Evolutionary conservation across 2,329 filamentous ascomycete species (phyloP).

Genomic region (Verticillium longisporum): DNA sequence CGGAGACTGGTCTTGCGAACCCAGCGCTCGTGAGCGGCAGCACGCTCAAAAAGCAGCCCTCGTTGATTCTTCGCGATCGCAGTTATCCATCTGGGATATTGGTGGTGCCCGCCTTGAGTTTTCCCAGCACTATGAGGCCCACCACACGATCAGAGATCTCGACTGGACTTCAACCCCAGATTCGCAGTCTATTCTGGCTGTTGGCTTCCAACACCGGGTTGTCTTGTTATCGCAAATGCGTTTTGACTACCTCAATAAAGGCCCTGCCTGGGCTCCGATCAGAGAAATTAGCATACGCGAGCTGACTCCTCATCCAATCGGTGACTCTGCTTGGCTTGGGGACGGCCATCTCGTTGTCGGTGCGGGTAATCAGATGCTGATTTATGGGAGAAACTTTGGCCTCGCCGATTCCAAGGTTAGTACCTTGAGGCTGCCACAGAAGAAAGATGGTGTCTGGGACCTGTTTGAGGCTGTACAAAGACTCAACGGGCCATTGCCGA

Average conservation of each 20-base stretch:
- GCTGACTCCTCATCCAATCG: conserved; percentile 82
- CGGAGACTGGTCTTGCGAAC: conserved; percentile 68
- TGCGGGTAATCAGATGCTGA: conserved; percentile 83
- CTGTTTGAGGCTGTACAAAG: conserved; percentile 77
- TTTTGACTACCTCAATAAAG: conserved; percentile 84
- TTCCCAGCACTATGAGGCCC: conserved; percentile 63
- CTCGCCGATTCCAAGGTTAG: conserved; percentile 55
- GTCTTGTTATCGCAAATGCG: conserved; percentile 79
- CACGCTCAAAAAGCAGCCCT: conserved; percentile 77
- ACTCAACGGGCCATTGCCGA: conserved; percentile 78
- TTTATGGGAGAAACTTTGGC: conserved; percentile 71
- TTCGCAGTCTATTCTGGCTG: conserved; percentile 79
- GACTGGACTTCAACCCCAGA: conserved; percentile 94
- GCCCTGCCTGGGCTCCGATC: conserved; percentile 83
- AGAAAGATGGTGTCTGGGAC: conserved; percentile 50
- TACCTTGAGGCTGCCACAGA: conserved; percentile 38
- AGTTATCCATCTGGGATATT: conserved; percentile 87
- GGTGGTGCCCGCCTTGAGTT: conserved; percentile 76
- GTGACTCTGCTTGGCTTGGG: conserved; percentile 85
- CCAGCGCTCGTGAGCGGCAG: conserved; percentile 79
- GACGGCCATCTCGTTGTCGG: conserved; percentile 82
- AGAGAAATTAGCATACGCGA: conserved; percentile 76
- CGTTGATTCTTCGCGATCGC: conserved; percentile 65
- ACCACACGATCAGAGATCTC: conserved; percentile 74
- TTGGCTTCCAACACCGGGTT: conserved; percentile 86